phyloP scores from a whole-genome alignment of 179 eudicot species.

The Nepenthes alata region DNA sequence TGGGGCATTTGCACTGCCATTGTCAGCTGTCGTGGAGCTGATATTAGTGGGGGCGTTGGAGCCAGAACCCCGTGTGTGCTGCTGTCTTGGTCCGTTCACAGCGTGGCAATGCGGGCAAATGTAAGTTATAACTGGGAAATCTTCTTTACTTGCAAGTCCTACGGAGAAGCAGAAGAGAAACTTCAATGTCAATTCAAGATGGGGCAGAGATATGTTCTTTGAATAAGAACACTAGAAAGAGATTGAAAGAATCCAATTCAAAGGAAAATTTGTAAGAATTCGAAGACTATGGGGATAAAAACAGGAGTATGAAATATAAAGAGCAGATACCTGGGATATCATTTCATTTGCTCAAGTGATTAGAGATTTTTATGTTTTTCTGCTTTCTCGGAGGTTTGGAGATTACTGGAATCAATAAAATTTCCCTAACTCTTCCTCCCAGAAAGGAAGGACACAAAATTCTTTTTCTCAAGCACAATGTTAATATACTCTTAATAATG shows the following conservation, averaged over 20 bases:
- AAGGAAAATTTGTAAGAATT: too few species aligned
- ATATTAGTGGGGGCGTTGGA: conserved; percentile 17
- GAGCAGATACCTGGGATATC: too few species aligned
- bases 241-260: neutral
- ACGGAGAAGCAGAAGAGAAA: conserved; percentile 6
- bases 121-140: conserved; percentile 66
- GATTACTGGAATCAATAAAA: too few species aligned
- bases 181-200: neutral
- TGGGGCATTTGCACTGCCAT: conserved; percentile 7
- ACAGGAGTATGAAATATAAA: too few species aligned
- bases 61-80: conserved; percentile 22
- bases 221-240: neutral
- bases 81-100: conserved; percentile 58
- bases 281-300: too few species aligned
- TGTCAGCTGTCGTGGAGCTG: conserved; percentile 11
- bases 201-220: neutral
- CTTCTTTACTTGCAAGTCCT: conserved; percentile 97
- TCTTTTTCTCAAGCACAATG: too few species aligned
- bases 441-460: too few species aligned
- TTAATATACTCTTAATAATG: too few species aligned
- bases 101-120: conserved; percentile 90
- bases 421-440: too few species aligned
- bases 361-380: too few species aligned
- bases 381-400: too few species aligned
- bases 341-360: too few species aligned